Conservation (phyloP, 1,139 yeast species). For the Kodamaea alishanica region DNA sequence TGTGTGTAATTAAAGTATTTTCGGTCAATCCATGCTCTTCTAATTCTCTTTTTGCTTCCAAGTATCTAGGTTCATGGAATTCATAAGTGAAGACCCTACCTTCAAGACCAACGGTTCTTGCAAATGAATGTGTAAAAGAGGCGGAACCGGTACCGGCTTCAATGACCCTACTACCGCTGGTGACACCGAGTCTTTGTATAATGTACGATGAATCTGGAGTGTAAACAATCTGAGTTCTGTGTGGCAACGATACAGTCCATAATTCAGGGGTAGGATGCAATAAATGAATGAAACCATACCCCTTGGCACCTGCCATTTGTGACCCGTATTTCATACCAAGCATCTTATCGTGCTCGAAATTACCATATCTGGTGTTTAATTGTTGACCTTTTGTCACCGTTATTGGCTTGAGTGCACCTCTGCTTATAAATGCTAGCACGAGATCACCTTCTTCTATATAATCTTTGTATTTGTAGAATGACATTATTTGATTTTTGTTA, state of each 20-base stretch:
- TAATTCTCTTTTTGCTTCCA: constrained; percentile 78
- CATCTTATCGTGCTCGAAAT: constrained; percentile 78
- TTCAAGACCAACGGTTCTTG: constrained; percentile 62
- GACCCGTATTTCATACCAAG: constrained; percentile 80
- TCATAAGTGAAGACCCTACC: constrained; percentile 83
- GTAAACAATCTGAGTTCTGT: constrained; percentile 95
- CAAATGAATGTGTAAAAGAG: constrained; percentile 89
- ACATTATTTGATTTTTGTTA: constrained; percentile 21
- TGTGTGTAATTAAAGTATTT: constrained; percentile 63
- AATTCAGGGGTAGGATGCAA: constrained; percentile 91
- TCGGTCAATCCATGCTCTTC: constrained; percentile 60
- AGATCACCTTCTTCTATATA: constrained; percentile 77
- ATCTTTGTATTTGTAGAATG: constrained; percentile 51
- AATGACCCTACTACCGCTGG: constrained; percentile 73
- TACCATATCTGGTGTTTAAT: constrained; percentile 84
- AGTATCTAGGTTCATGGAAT: constrained; percentile 80
- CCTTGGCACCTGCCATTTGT: constrained; percentile 76
- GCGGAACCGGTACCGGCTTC: constrained; percentile 99
- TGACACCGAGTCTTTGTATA: constrained; percentile 71
- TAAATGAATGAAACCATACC: constrained; percentile 83
- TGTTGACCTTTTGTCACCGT: constrained; percentile 54
- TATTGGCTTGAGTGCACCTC: constrained; percentile 77
- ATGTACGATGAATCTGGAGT: constrained; percentile 94
- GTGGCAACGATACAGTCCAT: constrained; percentile 94
- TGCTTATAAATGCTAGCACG: constrained; percentile 78